Evolutionary conservation across 176 grass and related monocot species (phyloP), one percentile per base, ranked within the genome.

Genomic region (Rhynchospora breviuscula): DNA sequence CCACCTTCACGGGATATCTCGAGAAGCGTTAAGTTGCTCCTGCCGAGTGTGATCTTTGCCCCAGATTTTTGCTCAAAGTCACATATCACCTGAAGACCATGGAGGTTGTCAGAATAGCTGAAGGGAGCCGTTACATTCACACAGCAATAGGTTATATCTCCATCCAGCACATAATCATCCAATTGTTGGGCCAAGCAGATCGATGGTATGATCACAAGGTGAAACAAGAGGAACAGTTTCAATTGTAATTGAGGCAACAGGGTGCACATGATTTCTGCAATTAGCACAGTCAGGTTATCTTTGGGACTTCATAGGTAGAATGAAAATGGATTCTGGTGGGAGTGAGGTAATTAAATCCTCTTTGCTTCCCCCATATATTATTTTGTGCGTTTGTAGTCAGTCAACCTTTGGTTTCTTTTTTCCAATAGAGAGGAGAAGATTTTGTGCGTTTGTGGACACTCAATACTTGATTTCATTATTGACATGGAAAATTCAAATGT

Each of bases 1-100:
- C 66, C 66, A 13, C 66, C 66, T 25, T 70, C 66, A 70, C 66
- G 66, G 35, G 66, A 70, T 70, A 70, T 35, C 66, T 70, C 66
- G 66, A 33, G 8, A 23, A 70, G 25, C 10, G 66, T 70, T 1
- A 70, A 14, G 35, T 33, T 70, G 4, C 0, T 33, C 25, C 4
- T 3, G 23, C 66, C 66, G 33, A 70, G 5, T 70, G 18, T 15
- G 7, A 70, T 33, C 10, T 11, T 70, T 25, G 22, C 18, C 35
- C 4, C 4, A 29, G 25, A 70, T 11, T 13, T 6, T 23, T 33
- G 35, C 25, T 70, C 66, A 70, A 5, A 5, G 4, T 40, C 35
- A 40, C 22, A 70, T 40, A 31, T 33, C 33, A 70, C 7, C 25
- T 33, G 18, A 4, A 70, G 33, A 70, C 66, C 66, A 11, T 6